phyloP scores from a whole-genome alignment of 352 stramenopile genomes.

The Paralagenidium karlingii region DNA sequence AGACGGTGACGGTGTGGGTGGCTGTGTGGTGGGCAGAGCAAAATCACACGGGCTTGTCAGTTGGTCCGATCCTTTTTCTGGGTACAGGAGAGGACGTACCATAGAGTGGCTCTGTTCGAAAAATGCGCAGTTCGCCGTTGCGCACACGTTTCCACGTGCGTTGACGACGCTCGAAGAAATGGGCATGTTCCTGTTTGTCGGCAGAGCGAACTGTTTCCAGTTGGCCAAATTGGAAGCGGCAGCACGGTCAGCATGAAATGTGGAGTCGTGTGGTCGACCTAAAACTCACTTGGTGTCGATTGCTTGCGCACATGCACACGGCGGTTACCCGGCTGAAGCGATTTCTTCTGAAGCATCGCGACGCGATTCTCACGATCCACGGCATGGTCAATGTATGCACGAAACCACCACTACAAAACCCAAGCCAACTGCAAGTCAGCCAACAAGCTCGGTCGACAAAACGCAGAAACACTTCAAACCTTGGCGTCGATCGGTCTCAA shows the following conservation, averaged over 20 bases:
- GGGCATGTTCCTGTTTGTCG: constrained; percentile 63
- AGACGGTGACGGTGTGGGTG: constrained; percentile 66
- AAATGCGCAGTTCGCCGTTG: constrained; percentile 54
- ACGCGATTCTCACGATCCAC: constrained; percentile 42
- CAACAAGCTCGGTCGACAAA: not conserved
- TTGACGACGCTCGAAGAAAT: constrained; percentile 57
- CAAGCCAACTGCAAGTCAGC: constrained; percentile 1
- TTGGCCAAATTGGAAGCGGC: not conserved
- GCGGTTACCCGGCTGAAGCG: too few relatives aligned
- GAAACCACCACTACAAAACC: constrained; percentile 51
- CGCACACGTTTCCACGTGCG: constrained; percentile 66
- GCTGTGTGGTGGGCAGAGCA: too few relatives aligned
- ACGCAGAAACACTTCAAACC: constrained; percentile 10
- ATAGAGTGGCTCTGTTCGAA: constrained; percentile 54
- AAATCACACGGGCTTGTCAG: too few relatives aligned
- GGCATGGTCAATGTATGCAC: constrained; percentile 55
- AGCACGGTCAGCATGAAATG: not conserved
- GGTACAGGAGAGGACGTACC: too few relatives aligned
- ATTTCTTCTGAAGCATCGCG: too few relatives aligned
- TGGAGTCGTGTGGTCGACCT: not conserved
- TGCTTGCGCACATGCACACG: too few relatives aligned
- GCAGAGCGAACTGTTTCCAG: constrained; percentile 27
- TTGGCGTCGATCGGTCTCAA: constrained; percentile 57
- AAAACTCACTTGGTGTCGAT: constrained; percentile 34
- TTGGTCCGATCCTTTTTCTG: too few relatives aligned